phyloP scores from a whole-genome alignment of 2,329 filamentous ascomycete species.

The Trichoderma atrobrunneum region DNA sequence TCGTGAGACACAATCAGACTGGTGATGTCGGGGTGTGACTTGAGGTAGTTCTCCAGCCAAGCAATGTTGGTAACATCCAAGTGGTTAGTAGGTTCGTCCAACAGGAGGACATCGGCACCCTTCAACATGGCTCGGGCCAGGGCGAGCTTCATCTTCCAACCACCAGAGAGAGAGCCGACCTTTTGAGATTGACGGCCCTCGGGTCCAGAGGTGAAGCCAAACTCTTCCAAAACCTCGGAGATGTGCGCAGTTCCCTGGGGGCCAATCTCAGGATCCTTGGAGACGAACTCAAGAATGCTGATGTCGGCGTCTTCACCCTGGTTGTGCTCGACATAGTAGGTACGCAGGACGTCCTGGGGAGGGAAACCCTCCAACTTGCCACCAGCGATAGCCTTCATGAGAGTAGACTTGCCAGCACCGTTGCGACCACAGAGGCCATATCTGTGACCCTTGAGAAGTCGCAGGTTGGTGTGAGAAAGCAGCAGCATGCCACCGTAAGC shows the following conservation, averaged over 20 bases:
- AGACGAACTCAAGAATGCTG: slow-evolving; percentile 89
- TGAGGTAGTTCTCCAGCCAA: slow-evolving; percentile 94
- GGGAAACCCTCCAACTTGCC: slow-evolving; percentile 98
- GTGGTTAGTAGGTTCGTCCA: slow-evolving; percentile 99
- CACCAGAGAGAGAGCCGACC: slow-evolving; percentile 92
- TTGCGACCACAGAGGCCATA: slow-evolving; percentile 97
- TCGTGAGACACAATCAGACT: slow-evolving; percentile 98
- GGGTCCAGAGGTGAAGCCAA: slow-evolving; percentile 88
- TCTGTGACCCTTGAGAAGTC: slow-evolving; percentile 91
- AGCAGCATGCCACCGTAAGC: slow-evolving; percentile 97
- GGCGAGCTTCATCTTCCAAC: slow-evolving; percentile 99
- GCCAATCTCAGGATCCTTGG: slow-evolving; percentile 83
- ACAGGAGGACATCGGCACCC: slow-evolving; percentile 89
- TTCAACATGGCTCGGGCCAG: slow-evolving; percentile 94
- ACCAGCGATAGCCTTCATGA: slow-evolving; percentile 94
- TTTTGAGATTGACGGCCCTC: slow-evolving; percentile 85
- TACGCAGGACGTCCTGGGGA: slow-evolving; percentile 84
- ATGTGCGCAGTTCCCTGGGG: slow-evolving; percentile 78
- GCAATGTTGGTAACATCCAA: slow-evolving; percentile 94
- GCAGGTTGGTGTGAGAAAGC: slow-evolving; percentile 91
- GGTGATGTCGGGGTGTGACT: slow-evolving; percentile 93
- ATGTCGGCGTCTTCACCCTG: slow-evolving; percentile 97
- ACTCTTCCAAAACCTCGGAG: slow-evolving; percentile 77
- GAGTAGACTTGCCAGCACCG: slow-evolving; percentile 96
- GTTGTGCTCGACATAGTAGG: slow-evolving; percentile 98